A percentile compares a stretch with the other conserved stretches of the same genome.
Evolutionary conservation across 2,329 filamentous ascomycete genomes (phyloP).

Genomic region (Stagonosporopsis cucurbitacearum): DNA sequence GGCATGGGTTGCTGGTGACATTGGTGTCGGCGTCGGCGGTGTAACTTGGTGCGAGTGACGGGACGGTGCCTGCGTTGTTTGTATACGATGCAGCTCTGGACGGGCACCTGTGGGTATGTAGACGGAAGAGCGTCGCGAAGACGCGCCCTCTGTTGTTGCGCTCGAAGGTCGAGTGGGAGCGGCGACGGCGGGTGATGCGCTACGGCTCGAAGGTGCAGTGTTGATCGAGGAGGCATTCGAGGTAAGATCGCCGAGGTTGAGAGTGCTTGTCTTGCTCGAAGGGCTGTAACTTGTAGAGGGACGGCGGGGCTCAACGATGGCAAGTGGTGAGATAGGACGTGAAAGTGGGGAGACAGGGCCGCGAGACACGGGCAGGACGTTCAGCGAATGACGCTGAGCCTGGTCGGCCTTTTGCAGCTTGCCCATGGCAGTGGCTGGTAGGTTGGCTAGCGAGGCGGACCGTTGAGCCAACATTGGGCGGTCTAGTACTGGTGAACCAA

Average conservation of each 20-base stretch:
- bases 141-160: conserved; percentile 23
- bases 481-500: conserved; percentile 28
- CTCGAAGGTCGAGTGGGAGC: conserved; percentile 31
- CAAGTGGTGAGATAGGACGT: conserved; percentile 34
- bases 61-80: conserved; percentile 30
- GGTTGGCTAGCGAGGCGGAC: conserved; percentile 44
- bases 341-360: conserved; percentile 21
- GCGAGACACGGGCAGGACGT: conserved; percentile 22
- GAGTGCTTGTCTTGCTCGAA: conserved; percentile 29
- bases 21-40: conserved; percentile 41
- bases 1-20: conserved; percentile 40
- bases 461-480: conserved; percentile 33
- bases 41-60: conserved; percentile 30
- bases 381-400: conserved; percentile 37
- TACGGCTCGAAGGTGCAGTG: conserved; percentile 33
- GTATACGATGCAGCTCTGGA: conserved; percentile 23
- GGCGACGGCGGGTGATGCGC: conserved; percentile 33
- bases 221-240: conserved; percentile 34
- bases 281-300: conserved; percentile 41
- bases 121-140: conserved; percentile 36
- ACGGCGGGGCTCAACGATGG: conserved; percentile 31
- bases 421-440: conserved; percentile 38
- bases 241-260: conserved; percentile 31
- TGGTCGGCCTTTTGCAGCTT: conserved; percentile 38
- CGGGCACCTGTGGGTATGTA: conserved; percentile 32